Percentiles rank a stretch among this genome's conserved stretches.
These are phyloP conservation scores for Kwoniella shandongensis DNA, from an alignment of 768 basidiomycete genomes.

Conservation along the genomic window DNA sequence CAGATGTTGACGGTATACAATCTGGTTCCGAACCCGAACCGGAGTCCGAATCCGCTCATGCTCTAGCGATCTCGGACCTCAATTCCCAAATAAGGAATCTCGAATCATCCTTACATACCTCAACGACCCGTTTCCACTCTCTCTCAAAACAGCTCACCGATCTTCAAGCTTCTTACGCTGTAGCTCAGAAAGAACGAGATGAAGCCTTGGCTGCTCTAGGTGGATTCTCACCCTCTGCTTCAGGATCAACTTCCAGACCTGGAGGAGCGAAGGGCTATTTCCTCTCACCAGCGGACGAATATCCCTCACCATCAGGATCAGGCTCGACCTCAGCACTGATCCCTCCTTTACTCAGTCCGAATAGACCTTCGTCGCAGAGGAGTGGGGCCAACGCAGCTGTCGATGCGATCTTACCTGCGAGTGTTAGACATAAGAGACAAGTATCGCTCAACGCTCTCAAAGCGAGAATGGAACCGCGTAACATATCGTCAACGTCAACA, in stretches of 20 bases:
- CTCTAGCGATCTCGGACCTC: constrained; percentile 32
- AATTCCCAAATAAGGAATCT: constrained; percentile 29
- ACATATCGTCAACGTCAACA: background rate
- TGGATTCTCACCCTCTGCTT: background rate
- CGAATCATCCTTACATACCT: constrained; percentile 36
- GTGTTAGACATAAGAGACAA: constrained; percentile 50
- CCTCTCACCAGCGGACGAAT: constrained; percentile 20
- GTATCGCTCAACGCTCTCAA: constrained; percentile 47
- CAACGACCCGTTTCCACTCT: constrained; percentile 31
- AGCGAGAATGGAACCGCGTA: constrained; percentile 44
- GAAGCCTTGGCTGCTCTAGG: constrained; percentile 6
- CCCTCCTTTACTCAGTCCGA: background rate
- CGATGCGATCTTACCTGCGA: constrained; percentile 44
- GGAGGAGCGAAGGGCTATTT: constrained; percentile 18
- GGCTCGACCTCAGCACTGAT: background rate
- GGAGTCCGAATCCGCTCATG: constrained; percentile 1
- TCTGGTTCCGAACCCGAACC: background rate
- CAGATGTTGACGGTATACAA: background rate
- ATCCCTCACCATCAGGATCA: constrained; percentile 1
- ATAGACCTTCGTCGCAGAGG: background rate
- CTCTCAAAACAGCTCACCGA: constrained; percentile 45
- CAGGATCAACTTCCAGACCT: background rate
- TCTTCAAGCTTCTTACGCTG: constrained; percentile 25
- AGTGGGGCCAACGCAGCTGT: constrained; percentile 25
- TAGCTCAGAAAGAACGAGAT: constrained; percentile 23